phyloP scores from a whole-genome alignment of 495 filamentous ascomycete genomes.

The Aspergillus ostianus region DNA sequence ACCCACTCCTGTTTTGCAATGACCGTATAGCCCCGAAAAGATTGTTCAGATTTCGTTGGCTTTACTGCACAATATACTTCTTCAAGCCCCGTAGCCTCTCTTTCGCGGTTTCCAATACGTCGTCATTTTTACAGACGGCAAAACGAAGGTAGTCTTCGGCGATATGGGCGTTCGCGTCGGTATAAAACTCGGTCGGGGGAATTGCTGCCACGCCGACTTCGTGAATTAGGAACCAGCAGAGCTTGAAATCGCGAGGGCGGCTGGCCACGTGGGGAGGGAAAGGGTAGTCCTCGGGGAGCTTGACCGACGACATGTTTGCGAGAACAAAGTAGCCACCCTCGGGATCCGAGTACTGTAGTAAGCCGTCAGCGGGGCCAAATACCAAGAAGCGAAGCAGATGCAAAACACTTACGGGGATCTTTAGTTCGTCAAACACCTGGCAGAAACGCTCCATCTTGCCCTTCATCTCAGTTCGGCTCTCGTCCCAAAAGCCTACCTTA shows the following conservation, averaged over 20 bases:
- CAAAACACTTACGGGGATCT: conserved; percentile 58
- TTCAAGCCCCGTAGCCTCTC: conserved; percentile 82
- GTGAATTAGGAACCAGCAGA: conserved; percentile 94
- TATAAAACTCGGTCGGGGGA: conserved; percentile 96
- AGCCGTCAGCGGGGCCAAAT: conserved; percentile 1
- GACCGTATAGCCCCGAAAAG: background rate
- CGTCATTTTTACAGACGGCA: conserved; percentile 94
- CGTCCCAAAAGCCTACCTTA: conserved; percentile 82
- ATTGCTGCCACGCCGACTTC: conserved; percentile 95
- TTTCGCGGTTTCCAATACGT: conserved; percentile 85
- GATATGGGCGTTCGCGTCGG: conserved; percentile 73
- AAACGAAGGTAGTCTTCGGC: conserved; percentile 93
- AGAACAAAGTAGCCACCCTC: conserved; percentile 97
- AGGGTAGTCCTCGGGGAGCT: conserved; percentile 73
- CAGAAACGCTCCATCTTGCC: conserved; percentile 87
- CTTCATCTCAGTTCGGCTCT: conserved; percentile 79
- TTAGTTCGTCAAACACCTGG: conserved; percentile 82
- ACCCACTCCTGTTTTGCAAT: background rate
- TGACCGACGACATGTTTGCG: conserved; percentile 83
- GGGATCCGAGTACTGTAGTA: conserved; percentile 69
- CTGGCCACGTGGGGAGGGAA: conserved; percentile 86
- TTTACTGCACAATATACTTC: conserved; percentile 61
- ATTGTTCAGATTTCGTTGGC: background rate
- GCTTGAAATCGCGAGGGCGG: conserved; percentile 87
- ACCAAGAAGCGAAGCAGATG: background rate